A percentile compares a stretch with the other conserved stretches of the same genome.
These are phyloP conservation scores for Colletotrichum tamarilloi DNA, from an alignment of 2,329 filamentous ascomycete species.

Conservation along the genomic window DNA sequence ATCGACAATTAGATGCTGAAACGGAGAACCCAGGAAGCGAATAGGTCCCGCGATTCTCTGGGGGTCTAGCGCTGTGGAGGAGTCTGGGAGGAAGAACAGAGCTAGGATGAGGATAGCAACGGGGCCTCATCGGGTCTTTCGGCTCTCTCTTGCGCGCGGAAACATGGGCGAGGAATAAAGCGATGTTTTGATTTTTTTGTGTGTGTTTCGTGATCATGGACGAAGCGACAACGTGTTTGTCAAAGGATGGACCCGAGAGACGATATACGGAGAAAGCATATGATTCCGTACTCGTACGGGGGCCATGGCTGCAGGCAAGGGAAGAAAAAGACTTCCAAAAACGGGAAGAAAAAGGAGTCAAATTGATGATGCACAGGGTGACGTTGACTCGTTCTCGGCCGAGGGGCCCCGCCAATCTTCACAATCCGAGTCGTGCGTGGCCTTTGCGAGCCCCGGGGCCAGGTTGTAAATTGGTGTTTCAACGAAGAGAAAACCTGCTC, in stretches of 20 bases:
- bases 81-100: neutral
- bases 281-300: neutral
- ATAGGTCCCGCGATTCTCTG: neutral
- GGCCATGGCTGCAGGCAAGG: neutral
- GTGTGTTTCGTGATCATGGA: neutral
- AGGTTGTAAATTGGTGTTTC: neutral
- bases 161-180: neutral
- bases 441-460: neutral
- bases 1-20: neutral
- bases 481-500: neutral
- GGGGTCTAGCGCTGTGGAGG: slow-evolving; percentile 23
- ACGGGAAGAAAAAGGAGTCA: neutral
- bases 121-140: neutral
- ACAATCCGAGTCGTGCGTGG: slow-evolving; percentile 21
- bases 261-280: neutral
- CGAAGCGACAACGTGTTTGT: neutral
- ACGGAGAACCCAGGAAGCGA: neutral
- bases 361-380: neutral
- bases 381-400: slow-evolving; percentile 8
- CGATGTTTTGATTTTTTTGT: neutral
- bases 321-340: neutral
- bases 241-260: neutral
- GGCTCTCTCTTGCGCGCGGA: neutral
- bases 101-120: neutral
- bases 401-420: neutral